phyloP scores from a whole-genome alignment of 306 rosid genomes.

The Trifolium subterraneum region DNA sequence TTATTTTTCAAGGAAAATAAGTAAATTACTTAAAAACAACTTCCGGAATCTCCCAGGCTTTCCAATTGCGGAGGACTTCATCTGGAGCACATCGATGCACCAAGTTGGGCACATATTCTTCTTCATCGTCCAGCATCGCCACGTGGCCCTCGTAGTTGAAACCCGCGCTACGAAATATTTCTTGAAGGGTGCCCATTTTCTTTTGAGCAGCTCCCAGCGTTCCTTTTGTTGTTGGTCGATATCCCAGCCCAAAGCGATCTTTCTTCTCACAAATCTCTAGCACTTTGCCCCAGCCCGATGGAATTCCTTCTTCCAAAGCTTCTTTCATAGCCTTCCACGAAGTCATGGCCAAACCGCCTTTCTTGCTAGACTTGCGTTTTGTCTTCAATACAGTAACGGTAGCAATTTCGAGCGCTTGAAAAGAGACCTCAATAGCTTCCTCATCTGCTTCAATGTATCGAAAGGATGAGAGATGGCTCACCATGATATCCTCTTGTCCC shows the following conservation, averaged over 20 bases:
- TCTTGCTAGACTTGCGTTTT: too few species aligned
- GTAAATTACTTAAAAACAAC: too few species aligned
- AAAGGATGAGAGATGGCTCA: neutral
- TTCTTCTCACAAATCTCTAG: too few species aligned
- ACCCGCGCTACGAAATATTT: too few species aligned
- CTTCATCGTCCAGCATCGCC: neutral
- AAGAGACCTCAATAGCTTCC: neutral
- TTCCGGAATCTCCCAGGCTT: neutral
- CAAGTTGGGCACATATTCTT: neutral
- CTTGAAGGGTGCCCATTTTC: too few species aligned
- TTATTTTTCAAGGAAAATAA: too few species aligned
- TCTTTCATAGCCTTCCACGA: neutral
- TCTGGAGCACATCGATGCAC: neutral
- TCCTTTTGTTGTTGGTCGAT: neutral
- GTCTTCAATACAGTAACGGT: accelerated
- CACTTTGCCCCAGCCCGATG: neutral
- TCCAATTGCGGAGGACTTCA: neutral
- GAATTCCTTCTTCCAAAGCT: neutral
- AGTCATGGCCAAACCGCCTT: accelerated
- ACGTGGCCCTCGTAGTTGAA: too few species aligned
- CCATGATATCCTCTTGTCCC: too few species aligned
- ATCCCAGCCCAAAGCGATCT: neutral
- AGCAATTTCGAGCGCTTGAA: neutral
- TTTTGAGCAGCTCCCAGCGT: too few species aligned
- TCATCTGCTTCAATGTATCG: neutral